Base-by-base conservation (phyloP, 306 rosid genomes). In the Prunus kanzakura region DNA sequence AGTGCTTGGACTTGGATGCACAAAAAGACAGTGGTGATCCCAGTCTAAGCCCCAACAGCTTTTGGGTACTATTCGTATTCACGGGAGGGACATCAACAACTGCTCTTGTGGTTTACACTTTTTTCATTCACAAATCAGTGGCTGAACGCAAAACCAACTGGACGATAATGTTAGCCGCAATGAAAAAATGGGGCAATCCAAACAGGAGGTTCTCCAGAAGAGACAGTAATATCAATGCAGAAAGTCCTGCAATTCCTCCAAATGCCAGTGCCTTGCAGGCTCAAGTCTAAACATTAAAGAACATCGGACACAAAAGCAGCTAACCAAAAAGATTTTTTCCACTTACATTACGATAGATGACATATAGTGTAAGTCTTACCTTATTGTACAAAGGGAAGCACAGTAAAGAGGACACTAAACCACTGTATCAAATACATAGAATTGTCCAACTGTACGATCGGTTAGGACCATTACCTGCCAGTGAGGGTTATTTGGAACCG, bases 21-120 rank as follows among this genome's bases (percentile, higher is more conserved):
- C 72, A 77, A 22, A 3, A 62, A 20, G 75, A 60, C 25, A 78
- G 14, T 25, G 76, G 58, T 19, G 67, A 64, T 75, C 30, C 64
- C 22, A 82, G 91, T 58, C 82, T 89, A 3, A 71, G 91, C 62
- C 81, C 82, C 45, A 79, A 27, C 62, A 82, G 86, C 60, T 86
- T 82, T 74, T 71, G 73, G 76, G 78, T 78, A 2, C 72, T 89
- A 1, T 81, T 89, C 64, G 41, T 57, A 8, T 29, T 87, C 18
- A 82, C 89, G 12, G 79, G 68, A 49, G 82, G 83, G 54, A 86
- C 86, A 27, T 87, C 89, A 22, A 85, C 88, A 63, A 46, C 74
- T 32, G 75, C 85, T 27, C 83, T 89, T 30, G 43, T 83, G 43
- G 25, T 78, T 16, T 89, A 80, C 45, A n/a, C 78, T 25, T 19